Evolutionary conservation across 2,329 filamentous ascomycete genomes (phyloP).

Genomic region (Venturia pyrina): DNA sequence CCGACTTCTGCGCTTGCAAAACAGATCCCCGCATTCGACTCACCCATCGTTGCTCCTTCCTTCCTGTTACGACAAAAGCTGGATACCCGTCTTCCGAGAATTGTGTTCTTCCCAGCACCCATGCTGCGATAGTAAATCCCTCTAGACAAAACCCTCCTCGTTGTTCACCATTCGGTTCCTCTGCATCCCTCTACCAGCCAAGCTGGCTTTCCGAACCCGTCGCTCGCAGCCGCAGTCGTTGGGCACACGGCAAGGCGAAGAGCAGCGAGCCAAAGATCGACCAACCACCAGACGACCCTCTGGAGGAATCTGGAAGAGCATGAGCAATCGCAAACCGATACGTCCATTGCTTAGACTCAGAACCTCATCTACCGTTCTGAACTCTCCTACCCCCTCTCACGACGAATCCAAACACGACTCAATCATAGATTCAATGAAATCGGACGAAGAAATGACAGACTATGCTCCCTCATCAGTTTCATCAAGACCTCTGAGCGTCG

Average conservation of each 20-base stretch:
- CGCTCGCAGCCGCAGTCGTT: conserved; percentile 11
- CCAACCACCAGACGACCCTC: neutral
- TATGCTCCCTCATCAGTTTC: conserved; percentile 26
- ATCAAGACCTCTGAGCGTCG: conserved; percentile 39
- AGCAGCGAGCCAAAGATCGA: conserved; percentile 11
- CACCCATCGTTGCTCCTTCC: neutral
- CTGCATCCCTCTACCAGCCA: conserved; percentile 10
- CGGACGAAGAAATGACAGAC: conserved; percentile 39
- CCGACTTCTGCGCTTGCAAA: neutral
- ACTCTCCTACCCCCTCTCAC: neutral
- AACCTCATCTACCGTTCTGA: conserved; percentile 4
- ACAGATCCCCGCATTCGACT: neutral
- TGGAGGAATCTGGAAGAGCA: conserved; percentile 14
- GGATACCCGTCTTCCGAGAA: neutral
- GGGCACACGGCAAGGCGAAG: conserved; percentile 8
- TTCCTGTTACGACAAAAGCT: neutral
- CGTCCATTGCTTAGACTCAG: conserved; percentile 4
- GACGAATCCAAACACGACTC: conserved; percentile 11
- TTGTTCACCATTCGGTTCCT: conserved; percentile 9
- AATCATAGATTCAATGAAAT: conserved; percentile 34
- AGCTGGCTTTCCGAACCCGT: conserved; percentile 12
- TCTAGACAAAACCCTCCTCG: neutral
- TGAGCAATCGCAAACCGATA: conserved; percentile 12
- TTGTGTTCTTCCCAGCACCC: neutral
- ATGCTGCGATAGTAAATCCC: neutral